These are phyloP conservation scores for Alternaria arborescens DNA, from an alignment of 2,329 filamentous ascomycete genomes.

Conservation along the genomic window DNA sequence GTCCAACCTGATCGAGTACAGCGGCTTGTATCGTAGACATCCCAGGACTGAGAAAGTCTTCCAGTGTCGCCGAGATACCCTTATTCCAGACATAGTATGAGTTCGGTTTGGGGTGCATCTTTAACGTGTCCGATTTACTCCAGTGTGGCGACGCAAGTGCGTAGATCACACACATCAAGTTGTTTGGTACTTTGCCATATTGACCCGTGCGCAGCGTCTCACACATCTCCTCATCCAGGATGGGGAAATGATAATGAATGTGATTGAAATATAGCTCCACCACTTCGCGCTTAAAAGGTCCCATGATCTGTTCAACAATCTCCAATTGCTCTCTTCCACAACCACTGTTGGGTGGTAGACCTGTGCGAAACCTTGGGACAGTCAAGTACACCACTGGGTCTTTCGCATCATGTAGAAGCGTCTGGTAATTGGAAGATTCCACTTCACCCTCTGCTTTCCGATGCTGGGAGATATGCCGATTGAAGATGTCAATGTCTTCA, in stretches of 20 bases:
- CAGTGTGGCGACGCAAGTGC: conserved; percentile 51
- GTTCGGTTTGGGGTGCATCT: conserved; percentile 49
- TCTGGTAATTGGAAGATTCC: conserved; percentile 57
- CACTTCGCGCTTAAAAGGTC: conserved; percentile 49
- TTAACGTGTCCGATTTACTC: conserved; percentile 48
- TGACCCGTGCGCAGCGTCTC: conserved; percentile 47
- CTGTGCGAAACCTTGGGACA: conserved; percentile 60
- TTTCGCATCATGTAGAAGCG: conserved; percentile 57
- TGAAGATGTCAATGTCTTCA: conserved; percentile 53
- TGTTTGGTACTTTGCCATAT: conserved; percentile 45
- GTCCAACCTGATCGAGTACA: conserved; percentile 53
- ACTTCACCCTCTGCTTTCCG: conserved; percentile 34
- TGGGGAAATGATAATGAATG: conserved; percentile 50
- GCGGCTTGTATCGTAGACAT: conserved; percentile 52
- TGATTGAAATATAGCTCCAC: conserved; percentile 57
- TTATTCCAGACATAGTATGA: conserved; percentile 54
- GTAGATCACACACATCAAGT: conserved; percentile 52
- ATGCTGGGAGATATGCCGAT: conserved; percentile 50
- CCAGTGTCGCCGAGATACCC: conserved; percentile 52
- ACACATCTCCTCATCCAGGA: conserved; percentile 52
- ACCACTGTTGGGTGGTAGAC: conserved; percentile 46
- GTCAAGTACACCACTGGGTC: conserved; percentile 55
- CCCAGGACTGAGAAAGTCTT: conserved; percentile 54
- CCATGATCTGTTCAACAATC: conserved; percentile 54
- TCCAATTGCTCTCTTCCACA: conserved; percentile 52